Evolutionary conservation across 768 basidiomycete genomes (phyloP), one percentile per base, ranked within the genome.

Genomic region (Tulasnella sp.): DNA sequence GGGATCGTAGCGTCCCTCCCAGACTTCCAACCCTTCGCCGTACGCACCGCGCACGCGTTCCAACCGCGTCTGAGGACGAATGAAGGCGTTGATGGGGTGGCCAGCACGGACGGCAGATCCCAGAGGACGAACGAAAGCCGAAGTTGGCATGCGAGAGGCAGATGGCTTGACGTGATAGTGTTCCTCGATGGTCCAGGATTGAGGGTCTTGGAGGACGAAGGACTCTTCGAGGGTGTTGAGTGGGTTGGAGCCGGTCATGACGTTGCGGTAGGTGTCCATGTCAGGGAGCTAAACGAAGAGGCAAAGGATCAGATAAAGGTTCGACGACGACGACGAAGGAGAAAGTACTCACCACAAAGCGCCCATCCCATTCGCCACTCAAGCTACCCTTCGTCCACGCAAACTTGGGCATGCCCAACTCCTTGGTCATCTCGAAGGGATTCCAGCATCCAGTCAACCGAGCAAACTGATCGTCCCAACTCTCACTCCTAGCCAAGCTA

Each of bases 301-400:
- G 14, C 7, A 17, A 29, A 17, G 68, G 19, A 19, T 68, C 36
- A 42, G 38, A 71, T n/a, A 15, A 19, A 76, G 19, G 67, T 40
- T 1, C 34, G 8, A 19, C 8, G 29, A 34, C 34, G 38, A 71
- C 22, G 38, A 68, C 1, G 37, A 38, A 17, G 69, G 37, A 5
- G 0, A 34, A 36, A 37, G 12, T 25, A 78, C 78, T 49, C 42
- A 79, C 78, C 37, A 76, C 37, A 49, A 79, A 78, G 9, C 72
- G n/a, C 19, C 78, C 78, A 40, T 79, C 78, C 78, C 78, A 79
- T 11, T 78, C 78, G 19, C 78, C 78, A 14, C 42, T 34, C 45
- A 79, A 74, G 22, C 58, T 70, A 39, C 78, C 78, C 6, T 34
- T 67, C 14, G 38, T 67, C 29, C 39, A 76, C 52, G 38, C 39